Conservation (phyloP, 176 grass and related monocot genomes). For the Echinochloa phyllopogon region DNA sequence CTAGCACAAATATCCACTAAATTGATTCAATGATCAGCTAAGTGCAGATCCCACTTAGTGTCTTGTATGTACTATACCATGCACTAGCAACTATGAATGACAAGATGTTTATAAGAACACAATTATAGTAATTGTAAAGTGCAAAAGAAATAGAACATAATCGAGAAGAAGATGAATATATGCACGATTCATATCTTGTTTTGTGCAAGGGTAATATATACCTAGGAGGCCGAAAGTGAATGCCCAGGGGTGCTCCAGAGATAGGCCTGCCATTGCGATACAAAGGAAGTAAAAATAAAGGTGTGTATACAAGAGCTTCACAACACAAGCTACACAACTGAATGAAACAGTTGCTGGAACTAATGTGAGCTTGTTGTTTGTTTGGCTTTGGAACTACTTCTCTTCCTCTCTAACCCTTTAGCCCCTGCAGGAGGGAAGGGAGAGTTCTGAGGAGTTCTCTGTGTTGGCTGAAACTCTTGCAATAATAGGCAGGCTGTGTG, state of each 20-base stretch:
- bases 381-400: constrained; percentile 9
- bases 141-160: neutral
- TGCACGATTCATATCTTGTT: neutral
- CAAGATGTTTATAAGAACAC: neutral
- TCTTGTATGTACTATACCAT: neutral
- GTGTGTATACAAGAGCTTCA: neutral
- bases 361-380: neutral
- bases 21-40: neutral
- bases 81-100: neutral
- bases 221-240: constrained; percentile 74
- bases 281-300: neutral
- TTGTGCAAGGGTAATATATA: constrained; percentile 35
- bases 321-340: constrained; percentile 29
- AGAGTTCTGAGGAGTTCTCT: constrained; percentile 27
- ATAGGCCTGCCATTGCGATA: constrained; percentile 59
- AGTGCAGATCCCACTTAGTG: neutral
- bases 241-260: constrained; percentile 65
- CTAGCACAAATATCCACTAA: neutral
- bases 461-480: constrained; percentile 50
- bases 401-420: constrained; percentile 49
- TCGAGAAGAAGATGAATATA: neutral
- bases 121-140: neutral
- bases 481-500: neutral
- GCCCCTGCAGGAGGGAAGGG: constrained; percentile 36
- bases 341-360: neutral